Base-by-base conservation (phyloP, 805 yeast genomes). In the Tetrapisispora taiwanensis region DNA sequence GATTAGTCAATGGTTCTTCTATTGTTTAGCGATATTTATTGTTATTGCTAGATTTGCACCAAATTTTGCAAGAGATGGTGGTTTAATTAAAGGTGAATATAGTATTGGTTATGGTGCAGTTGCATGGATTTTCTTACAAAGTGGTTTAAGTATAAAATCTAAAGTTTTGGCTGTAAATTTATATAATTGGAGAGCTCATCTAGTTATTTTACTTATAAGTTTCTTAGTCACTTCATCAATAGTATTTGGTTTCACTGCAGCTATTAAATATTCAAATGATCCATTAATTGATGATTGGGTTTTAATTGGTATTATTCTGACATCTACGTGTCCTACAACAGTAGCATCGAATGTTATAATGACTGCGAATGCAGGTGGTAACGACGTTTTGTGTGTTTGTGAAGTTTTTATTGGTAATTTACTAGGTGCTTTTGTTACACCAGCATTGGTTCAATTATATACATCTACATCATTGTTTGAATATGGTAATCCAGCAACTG, bases 341-440 rank as follows among this genome's bases (percentile, higher is more conserved):
- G 95, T 88, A 17, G 78, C 89, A 0, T 86, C 95, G 1, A 88
- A 88, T 59, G 95, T 88, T 26, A 89, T 88, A 26, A 88, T 88
- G 95, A 88, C 96, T 6, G 73, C 79, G 43, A 75, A 75, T 46
- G 95, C 96, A 0, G 79, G 81, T 51, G 96, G 95, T 8, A 85
- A 87, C 62, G 89, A 78, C 51, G 65, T 82, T 15, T 65, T 87
- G 43, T 81, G 95, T 17, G 67, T 86, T 7, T 81, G 92, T 59
- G 95, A 86, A 60, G 95, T 88, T 9, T 78, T 87, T 46, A 72
- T 87, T 30, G 95, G 95, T 1, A 88, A 88, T 57, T 56, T 87
- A 39, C 56, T 86, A 36, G 96, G 96, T 2, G 92, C 92, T 0
- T 88, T 88, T 55, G 71, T 88, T 18, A 84, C 95, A 0, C 96